phyloP scores from a whole-genome alignment of 768 basidiomycete genomes.

The Boletus subparvulus region DNA sequence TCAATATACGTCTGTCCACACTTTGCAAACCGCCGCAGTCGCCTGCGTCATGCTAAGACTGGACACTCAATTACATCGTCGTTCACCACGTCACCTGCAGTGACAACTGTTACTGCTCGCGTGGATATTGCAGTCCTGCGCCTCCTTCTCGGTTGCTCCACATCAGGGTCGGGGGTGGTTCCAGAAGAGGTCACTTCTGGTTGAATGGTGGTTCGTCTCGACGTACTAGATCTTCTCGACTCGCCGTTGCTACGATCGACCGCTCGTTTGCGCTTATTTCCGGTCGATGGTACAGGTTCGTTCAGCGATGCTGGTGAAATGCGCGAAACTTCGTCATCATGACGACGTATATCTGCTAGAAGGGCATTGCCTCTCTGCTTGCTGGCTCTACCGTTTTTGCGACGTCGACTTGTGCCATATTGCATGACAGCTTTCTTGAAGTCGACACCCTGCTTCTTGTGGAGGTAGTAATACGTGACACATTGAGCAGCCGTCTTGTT shows the following conservation, averaged over 20 bases:
- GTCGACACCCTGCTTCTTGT: conserved; percentile 86
- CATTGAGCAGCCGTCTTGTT: conserved; percentile 89
- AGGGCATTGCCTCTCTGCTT: conserved; percentile 83
- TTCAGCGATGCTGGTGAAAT: conserved; percentile 22
- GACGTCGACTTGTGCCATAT: conserved; percentile 65
- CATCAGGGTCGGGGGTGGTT: conserved; percentile 68
- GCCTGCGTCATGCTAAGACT: conserved; percentile 17
- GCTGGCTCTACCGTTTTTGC: conserved; percentile 53
- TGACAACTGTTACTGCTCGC: conserved; percentile 29
- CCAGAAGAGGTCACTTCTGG: conserved; percentile 46
- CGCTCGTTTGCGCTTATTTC: conserved; percentile 42
- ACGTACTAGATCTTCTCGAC: conserved; percentile 33
- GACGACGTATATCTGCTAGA: conserved; percentile 76
- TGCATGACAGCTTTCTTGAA: conserved; percentile 74
- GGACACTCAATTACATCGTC: conserved; percentile 32
- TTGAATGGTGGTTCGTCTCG: conserved; percentile 43
- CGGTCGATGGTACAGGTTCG: conserved; percentile 27
- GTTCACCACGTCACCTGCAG: conserved; percentile 34
- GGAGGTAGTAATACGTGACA: conserved; percentile 90
- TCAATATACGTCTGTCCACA: conserved; percentile 19
- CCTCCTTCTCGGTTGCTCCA: conserved; percentile 49
- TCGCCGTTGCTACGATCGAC: conserved; percentile 33
- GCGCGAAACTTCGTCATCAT: conserved; percentile 52
- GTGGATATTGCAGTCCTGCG: conserved; percentile 36
- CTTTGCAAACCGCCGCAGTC: not conserved